Percentiles rank a stretch among this genome's conserved stretches.
Conservation (phyloP, 2,329 filamentous ascomycete genomes). For the Botrytis aclada region DNA sequence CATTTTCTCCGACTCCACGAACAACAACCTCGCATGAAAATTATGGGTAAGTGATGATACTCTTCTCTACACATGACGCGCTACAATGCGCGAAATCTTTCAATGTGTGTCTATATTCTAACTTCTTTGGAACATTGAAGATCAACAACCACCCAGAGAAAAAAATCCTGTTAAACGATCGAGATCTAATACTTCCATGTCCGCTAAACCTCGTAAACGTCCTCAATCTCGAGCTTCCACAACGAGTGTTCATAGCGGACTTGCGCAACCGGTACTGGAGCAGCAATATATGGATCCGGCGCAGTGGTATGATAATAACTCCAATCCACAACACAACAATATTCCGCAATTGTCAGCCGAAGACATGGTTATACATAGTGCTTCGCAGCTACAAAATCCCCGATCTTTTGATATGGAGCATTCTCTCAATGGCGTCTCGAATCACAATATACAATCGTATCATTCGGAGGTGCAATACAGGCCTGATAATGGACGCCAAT, state of each 20-base stretch:
- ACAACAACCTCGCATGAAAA: slow-evolving; percentile 20
- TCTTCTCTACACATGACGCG: slow-evolving; percentile 8
- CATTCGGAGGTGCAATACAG: slow-evolving; percentile 43
- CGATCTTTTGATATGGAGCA: slow-evolving; percentile 51
- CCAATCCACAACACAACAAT: slow-evolving; percentile 33
- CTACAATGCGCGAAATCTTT: slow-evolving; percentile 10
- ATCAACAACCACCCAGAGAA: slow-evolving; percentile 33
- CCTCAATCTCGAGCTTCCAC: slow-evolving; percentile 48
- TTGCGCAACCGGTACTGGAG: slow-evolving; percentile 34
- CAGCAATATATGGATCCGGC: slow-evolving; percentile 33
- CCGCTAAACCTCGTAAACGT: slow-evolving; percentile 42
- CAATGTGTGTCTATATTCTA: slow-evolving; percentile 21
- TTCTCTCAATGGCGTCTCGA: slow-evolving; percentile 48
- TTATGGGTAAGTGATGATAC: slow-evolving; percentile 33
- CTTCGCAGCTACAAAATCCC: slow-evolving; percentile 52
- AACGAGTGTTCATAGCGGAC: slow-evolving; percentile 43
- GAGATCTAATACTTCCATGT: slow-evolving; percentile 45
- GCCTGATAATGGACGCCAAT: slow-evolving; percentile 44
- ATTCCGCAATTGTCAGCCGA: slow-evolving; percentile 50
- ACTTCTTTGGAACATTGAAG: slow-evolving; percentile 27
- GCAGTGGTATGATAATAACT: slow-evolving; percentile 37
- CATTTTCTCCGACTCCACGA: slow-evolving; percentile 13
- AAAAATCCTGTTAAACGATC: slow-evolving; percentile 43
- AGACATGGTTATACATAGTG: slow-evolving; percentile 57
- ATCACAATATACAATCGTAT: slow-evolving; percentile 43